A percentile compares a stretch with the other conserved stretches of the same genome.
Evolutionary conservation across 2,329 filamentous ascomycete species (phyloP).

Genomic region (Penicillium sp.): DNA sequence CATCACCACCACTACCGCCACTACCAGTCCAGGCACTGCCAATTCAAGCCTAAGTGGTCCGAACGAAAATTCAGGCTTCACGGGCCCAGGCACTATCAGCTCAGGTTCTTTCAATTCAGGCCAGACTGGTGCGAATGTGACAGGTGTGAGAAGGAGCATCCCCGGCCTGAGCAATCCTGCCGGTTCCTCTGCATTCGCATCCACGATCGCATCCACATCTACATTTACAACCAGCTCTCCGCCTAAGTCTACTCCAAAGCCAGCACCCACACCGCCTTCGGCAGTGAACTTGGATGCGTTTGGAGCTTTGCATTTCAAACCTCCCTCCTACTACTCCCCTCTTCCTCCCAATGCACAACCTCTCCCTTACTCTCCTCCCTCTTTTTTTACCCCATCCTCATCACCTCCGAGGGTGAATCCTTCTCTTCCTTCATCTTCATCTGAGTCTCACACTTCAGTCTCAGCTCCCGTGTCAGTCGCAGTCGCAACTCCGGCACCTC

Average conservation of each 20-base stretch:
- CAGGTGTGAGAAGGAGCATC: not conserved
- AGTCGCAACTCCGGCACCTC: not conserved
- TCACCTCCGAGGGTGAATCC: not conserved
- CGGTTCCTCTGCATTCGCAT: not conserved
- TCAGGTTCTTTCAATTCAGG: not conserved
- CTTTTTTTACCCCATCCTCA: not conserved
- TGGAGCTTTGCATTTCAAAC: slow-evolving; percentile 6
- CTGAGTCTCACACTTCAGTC: not conserved
- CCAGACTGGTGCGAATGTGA: not conserved
- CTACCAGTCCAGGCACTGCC: not conserved
- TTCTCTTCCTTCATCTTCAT: not conserved
- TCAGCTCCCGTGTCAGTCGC: not conserved
- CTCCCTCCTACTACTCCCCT: slow-evolving; percentile 1
- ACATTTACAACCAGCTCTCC: not conserved
- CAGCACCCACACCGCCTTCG: not conserved
- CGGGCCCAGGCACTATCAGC: not conserved
- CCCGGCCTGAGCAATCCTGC: not conserved
- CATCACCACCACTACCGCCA: not conserved
- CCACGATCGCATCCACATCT: not conserved
- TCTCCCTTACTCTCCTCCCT: not conserved
- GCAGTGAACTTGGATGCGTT: slow-evolving; percentile 2
- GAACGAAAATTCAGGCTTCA: not conserved
- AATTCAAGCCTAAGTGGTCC: not conserved
- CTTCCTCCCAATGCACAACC: slow-evolving; percentile 1
- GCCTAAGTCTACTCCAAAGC: not conserved